Percentiles rank a stretch among this genome's conserved stretches.
Conservation (phyloP, 441 rosid species). For the Breynia disticha region DNA sequence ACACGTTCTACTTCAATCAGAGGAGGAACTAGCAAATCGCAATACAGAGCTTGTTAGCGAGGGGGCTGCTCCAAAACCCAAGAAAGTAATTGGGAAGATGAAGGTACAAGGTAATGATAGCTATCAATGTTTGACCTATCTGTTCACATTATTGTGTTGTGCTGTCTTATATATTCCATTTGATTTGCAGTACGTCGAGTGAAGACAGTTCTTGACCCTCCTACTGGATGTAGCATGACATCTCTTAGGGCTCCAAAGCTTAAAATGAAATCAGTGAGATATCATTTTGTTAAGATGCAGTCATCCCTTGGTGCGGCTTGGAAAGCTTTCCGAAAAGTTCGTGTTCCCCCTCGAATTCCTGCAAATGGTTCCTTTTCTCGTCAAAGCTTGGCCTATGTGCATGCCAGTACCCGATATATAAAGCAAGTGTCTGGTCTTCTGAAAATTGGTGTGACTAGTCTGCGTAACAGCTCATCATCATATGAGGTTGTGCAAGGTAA, state of each 20-base stretch:
- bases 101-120: slow-evolving; percentile 71
- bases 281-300: slow-evolving; percentile 55
- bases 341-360: slow-evolving; percentile 44
- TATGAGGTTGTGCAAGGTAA: slow-evolving; percentile 86
- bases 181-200: slow-evolving; percentile 71
- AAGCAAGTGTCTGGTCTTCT: slow-evolving; percentile 91
- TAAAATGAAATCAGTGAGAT: slow-evolving; percentile 48
- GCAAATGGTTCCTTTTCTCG: slow-evolving; percentile 72
- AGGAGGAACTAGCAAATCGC: slow-evolving; percentile 78
- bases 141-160: slow-evolving; percentile 13
- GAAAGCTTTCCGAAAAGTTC: slow-evolving; percentile 61
- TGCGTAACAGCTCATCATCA: slow-evolving; percentile 84
- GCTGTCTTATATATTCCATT: slow-evolving; percentile 14
- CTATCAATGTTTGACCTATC: slow-evolving; percentile 11
- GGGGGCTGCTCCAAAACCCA: slow-evolving; percentile 67
- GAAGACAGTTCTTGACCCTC: slow-evolving; percentile 67
- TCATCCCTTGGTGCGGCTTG: slow-evolving; percentile 52
- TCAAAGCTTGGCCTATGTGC: slow-evolving; percentile 90
- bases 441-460: slow-evolving; percentile 78
- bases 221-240: slow-evolving; percentile 74
- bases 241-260: slow-evolving; percentile 48
- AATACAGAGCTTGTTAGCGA: slow-evolving; percentile 58
- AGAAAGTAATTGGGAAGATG: slow-evolving; percentile 87
- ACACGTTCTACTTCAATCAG: slow-evolving; percentile 82
- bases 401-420: slow-evolving; percentile 85